Conservation (phyloP, 1,139 yeast genomes). For the Nakaseomyces sp. region DNA sequence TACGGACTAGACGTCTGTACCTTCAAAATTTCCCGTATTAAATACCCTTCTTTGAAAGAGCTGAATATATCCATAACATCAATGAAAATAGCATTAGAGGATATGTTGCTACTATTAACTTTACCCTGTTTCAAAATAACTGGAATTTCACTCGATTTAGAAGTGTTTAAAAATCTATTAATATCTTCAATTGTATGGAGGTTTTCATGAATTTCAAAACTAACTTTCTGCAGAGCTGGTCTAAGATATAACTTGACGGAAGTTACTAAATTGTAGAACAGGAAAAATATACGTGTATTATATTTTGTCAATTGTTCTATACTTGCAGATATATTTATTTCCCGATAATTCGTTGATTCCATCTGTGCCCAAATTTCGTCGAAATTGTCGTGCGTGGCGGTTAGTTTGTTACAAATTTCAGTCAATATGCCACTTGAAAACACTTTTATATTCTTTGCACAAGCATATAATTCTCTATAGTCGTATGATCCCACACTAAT, state of each 20-base stretch:
- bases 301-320: neutral
- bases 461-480: slow-evolving; percentile 3
- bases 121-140: neutral
- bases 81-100: neutral
- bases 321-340: neutral
- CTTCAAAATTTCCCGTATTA: neutral
- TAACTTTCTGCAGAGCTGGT: neutral
- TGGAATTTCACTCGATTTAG: neutral
- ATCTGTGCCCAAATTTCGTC: slow-evolving; percentile 3
- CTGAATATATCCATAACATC: neutral
- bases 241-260: neutral
- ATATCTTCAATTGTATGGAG: slow-evolving; percentile 12
- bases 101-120: neutral
- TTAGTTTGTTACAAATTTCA: neutral
- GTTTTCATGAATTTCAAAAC: slow-evolving; percentile 1
- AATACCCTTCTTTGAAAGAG: neutral
- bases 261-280: neutral
- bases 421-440: neutral
- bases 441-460: neutral
- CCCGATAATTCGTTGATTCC: neutral
- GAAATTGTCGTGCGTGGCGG: slow-evolving; percentile 1
- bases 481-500: neutral
- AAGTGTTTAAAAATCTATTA: neutral
- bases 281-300: neutral
- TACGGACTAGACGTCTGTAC: neutral